These are phyloP conservation scores for Sodiomyces alkalinus DNA, from an alignment of 2,329 filamentous ascomycete genomes.

Conservation along the genomic window DNA sequence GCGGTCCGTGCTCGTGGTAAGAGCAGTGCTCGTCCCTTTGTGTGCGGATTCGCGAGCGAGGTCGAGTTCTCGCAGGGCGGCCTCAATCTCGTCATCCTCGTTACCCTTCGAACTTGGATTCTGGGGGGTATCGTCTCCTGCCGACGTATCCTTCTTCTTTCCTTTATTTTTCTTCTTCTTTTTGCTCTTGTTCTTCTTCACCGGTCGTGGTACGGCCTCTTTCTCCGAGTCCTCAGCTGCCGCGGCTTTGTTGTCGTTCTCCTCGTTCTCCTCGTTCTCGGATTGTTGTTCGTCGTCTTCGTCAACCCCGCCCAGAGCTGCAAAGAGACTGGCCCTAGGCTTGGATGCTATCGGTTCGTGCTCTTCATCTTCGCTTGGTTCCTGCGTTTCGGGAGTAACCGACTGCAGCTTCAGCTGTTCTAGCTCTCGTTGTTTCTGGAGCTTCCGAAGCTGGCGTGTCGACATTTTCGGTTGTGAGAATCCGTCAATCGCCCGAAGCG, in stretches of 20 bases:
- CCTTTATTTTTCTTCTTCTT: slow-evolving; percentile 22
- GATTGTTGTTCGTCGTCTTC: slow-evolving; percentile 25
- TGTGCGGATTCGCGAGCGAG: slow-evolving; percentile 12
- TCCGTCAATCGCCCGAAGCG: too few relatives aligned
- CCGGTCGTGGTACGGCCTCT: slow-evolving; percentile 6
- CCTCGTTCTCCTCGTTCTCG: slow-evolving; percentile 18
- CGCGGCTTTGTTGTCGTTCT: slow-evolving; percentile 14
- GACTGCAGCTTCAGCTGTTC: slow-evolving; percentile 13
- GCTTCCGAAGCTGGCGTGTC: slow-evolving; percentile 33
- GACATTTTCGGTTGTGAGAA: slow-evolving; percentile 23
- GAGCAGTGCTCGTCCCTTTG: slow-evolving; percentile 11
- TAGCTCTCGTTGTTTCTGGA: slow-evolving; percentile 33
- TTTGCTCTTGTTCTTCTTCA: slow-evolving; percentile 23
- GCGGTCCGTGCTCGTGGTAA: slow-evolving; percentile 3
- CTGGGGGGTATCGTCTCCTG: slow-evolving; percentile 6
- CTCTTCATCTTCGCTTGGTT: slow-evolving; percentile 14
- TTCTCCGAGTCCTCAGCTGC: slow-evolving; percentile 7
- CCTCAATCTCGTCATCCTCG: slow-evolving; percentile 39
- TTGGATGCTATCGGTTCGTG: slow-evolving; percentile 18
- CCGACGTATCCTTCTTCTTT: slow-evolving; percentile 14
- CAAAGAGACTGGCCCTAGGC: slow-evolving; percentile 32
- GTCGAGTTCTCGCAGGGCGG: slow-evolving; percentile 33
- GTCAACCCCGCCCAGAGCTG: slow-evolving; percentile 31
- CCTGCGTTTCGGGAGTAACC: slow-evolving; percentile 15
- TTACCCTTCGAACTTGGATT: slow-evolving; percentile 8